Base-by-base conservation (phyloP, 73 alveolate species). In the Breviolum minutum region DNA sequence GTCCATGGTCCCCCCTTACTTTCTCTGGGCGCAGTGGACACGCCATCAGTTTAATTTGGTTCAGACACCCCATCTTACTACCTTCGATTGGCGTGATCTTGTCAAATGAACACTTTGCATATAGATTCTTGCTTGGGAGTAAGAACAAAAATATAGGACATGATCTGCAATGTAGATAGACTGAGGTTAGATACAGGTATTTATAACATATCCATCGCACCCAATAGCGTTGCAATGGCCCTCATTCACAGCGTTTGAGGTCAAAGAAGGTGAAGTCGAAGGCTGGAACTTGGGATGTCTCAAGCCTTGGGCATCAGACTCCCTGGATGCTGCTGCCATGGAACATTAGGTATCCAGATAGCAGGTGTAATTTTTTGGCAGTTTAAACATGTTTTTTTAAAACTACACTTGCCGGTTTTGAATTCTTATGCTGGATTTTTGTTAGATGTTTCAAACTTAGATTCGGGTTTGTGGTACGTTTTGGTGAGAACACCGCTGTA, bases 181-280 rank as follows among this genome's bases (percentile, higher is more conserved):
- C 54, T 40, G 54, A 40, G 5, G 0, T 40, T 40, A 40, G 54
- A 40, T 40, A 40, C 3, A 3, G 54, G 54, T 40, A 40, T 40
- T 40, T 40, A 40, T 40, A 40, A 40, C 5, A 17, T 68, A 14
- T 68, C 24, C 4, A 0, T 2, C 24, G 24, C 17, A 68, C 4
- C 77, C 77, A 14, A 17, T 4, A 17, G 54, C 54, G 5, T 40
- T 40, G 54, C 54, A 40, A 40, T 40, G 54, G 54, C 54, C 54
- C 54, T 40, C 54, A 40, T 40, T 40, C 54, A 40, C 54, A 40
- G 86, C 22, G 63, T 29, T 32, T 79, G 69, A 81, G 92, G 92
- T 83, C 76, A 83, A 83, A 27, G 92, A 83, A 10, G 92, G 92
- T 74, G 92, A 83, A 61, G 92, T 83, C 26, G 92, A 83, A 83